Evolutionary conservation across 495 filamentous ascomycete species (phyloP), one percentile per base, ranked within the genome.

Genomic region (Penicillium psychrofluorescens): DNA sequence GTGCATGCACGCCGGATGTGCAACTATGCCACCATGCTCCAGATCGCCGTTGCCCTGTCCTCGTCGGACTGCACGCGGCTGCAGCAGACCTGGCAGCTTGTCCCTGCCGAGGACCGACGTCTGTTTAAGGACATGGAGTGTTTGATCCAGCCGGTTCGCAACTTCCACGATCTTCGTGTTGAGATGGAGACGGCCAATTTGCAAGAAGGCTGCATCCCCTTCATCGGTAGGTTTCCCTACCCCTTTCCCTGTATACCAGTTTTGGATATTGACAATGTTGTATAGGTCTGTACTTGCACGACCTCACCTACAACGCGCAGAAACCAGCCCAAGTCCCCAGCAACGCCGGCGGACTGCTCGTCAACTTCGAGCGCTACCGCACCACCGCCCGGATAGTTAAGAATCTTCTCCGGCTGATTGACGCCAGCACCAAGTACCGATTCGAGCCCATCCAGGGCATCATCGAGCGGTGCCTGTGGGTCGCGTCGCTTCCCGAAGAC

Each of bases 11-110:
- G 90, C 44, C 81, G 77, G 32, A 81, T 92, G 38, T 85, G 88
- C 54, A 99, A 99, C 58, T 99, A 90, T 61, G 92, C 94, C 13
- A 96, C 94, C 9, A 88, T 96, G 87, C 84, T 86, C 30, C 94
- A 99, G 59, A 79, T 99, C 53, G 85, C 89, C 3, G 86, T 96
- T 47, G 94, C 94, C 1, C 71, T 99, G 29, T 84, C 89, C 16
- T 90, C 85, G 4, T 81, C 85, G 33, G 89, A 96, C 50, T 77
- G 89, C 43, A 66, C 82, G 15, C 76, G 90, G 33, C 74, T 99
- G 29, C 70, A 74, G 29, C 78, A 71, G 44, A 97, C 94, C 0
- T 99, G 94, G 94, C 66, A 74, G 4, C 69, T 88, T 44, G 79
- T 99, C 22, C 80, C 89, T 11, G 52, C 64, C 7, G 69, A 70